These are phyloP conservation scores for Trichoderma harzianum DNA, from an alignment of 2,329 filamentous ascomycete species.

Conservation along the genomic window DNA sequence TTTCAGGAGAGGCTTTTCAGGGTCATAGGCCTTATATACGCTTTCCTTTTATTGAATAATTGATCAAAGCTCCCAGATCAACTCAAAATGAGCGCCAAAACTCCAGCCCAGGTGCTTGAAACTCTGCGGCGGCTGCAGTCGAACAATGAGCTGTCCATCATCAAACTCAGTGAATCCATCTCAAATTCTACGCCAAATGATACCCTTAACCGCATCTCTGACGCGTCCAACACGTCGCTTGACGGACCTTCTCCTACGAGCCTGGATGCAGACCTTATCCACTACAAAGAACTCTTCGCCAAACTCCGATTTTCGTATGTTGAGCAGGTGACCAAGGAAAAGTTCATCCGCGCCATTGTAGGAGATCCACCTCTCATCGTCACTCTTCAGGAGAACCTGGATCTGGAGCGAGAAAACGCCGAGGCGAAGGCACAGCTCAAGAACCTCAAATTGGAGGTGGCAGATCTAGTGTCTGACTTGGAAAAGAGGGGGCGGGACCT, in stretches of 20 bases:
- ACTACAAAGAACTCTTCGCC: slow-evolving; percentile 93
- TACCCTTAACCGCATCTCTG: slow-evolving; percentile 59
- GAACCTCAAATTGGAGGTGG: slow-evolving; percentile 74
- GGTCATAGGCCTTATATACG: background rate
- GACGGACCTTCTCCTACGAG: slow-evolving; percentile 70
- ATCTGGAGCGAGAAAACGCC: slow-evolving; percentile 66
- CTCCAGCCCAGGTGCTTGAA: slow-evolving; percentile 42
- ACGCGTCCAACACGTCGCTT: slow-evolving; percentile 63
- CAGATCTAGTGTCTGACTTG: slow-evolving; percentile 67
- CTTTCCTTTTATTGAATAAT: background rate
- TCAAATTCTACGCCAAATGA: slow-evolving; percentile 46
- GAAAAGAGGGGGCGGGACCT: slow-evolving; percentile 62
- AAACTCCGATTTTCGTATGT: slow-evolving; percentile 97
- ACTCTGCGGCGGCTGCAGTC: slow-evolving; percentile 53
- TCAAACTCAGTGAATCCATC: slow-evolving; percentile 74
- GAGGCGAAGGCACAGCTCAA: slow-evolving; percentile 73
- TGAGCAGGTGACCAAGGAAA: slow-evolving; percentile 97
- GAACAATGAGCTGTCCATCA: slow-evolving; percentile 65
- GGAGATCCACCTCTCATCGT: slow-evolving; percentile 86
- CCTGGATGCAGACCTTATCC: slow-evolving; percentile 76
- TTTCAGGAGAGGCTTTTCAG: background rate
- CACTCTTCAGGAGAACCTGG: slow-evolving; percentile 74
- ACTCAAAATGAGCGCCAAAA: slow-evolving; percentile 30
- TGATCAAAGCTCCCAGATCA: rapidly evolving
- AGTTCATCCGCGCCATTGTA: slow-evolving; percentile 89